Base-by-base conservation (phyloP, 1,284 basidiomycete species). In the Boletus smithii region DNA sequence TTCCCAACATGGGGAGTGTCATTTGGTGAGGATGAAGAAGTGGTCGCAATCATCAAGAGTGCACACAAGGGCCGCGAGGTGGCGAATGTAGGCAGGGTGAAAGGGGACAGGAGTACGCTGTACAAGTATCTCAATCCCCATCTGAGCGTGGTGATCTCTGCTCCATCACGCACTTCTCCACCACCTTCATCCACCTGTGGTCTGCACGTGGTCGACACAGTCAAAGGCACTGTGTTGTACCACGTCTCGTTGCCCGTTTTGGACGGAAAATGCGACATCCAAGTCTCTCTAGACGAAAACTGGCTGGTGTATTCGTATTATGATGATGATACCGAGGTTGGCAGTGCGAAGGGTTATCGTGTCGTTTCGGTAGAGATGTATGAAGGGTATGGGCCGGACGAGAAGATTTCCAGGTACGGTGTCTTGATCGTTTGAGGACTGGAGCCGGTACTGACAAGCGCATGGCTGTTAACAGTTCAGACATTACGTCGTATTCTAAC, bases 41-140 rank as follows among this genome's bases (percentile, higher is more conserved):
- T 83, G 17, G 68, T 76, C 34, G 52, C 69, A 0, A 59, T 87
- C 45, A 64, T 84, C n/a, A 69, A 72, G 35, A 73, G 74, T 20
- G 59, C 69, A 5, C 58, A 66, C 18, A 60, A 45, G n/a, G 48
- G 48, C 13, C 80, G 76, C 16, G 75, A 79, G 3, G 72, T 91
- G 22, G 91, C 93, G 0, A 88, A 85, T 4, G 70, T 86, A 16
- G 94, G 93, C 8, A 85, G 85, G 57, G 92, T 95, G 4, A 72
- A 91, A 2, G 92, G 90, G 6, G 86, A 97, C 67, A 82, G 95
- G 49, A 82, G 81, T 23, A 94, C 93, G 32, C 67, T 97, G 46
- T 95, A 97, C 77, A 98, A 98, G 72, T 97, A 95, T 64, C 77
- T 97, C 53, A 95, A 95, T 65, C 87, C 89, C 5, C 82, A 91